Base-by-base conservation (phyloP, 1,284 basidiomycete genomes). In the Irpex rosettiformis region DNA sequence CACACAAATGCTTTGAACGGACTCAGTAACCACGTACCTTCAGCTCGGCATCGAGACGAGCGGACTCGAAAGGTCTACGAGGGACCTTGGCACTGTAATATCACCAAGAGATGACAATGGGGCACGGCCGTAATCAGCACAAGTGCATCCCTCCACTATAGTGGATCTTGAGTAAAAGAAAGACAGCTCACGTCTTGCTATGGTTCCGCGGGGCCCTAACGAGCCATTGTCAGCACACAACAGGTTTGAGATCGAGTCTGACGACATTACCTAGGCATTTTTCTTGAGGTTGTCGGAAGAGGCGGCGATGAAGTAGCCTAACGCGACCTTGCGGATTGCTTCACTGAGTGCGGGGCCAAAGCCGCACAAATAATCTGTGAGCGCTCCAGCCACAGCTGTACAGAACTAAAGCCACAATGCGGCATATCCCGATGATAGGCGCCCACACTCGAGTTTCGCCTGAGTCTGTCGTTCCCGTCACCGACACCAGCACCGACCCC, bases 11-110 rank as follows among this genome's bases (percentile, higher is more conserved):
- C 28, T 21, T 28, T 28, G 33, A 13, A 53, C 33, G 8, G 33
- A 42, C 52, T 48, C 33, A 61, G 1, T 3, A 7, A n/a, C 3
- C 27, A 55, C 40, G 57, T 69, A 94, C 93, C 91, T 98, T 99
- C 75, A 99, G 86, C 86, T 99, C 97, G 70, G 93, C 89, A 83
- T 99, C 96, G 81, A 99, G 94, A 81, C 96, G 95, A 75, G 96
- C 93, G 65, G 94, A 93, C 83, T 93, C 95, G 80, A 91, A 98
- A 74, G 96, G 91, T 76, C 96, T 90, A 85, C 91, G 94, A 73
- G 96, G 96, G 84, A 98, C 95, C 86, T 96, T 95, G 84, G 94
- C 94, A 77, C 93, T 95, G 78, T 79, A 73, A 67, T 69, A 73
- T 77, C 75, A 77, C 75, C 76, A 76, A 71, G 67, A 65, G 70